Evolutionary conservation across 768 basidiomycete genomes (phyloP).

Genomic region (Leccinum subgranulosum): DNA sequence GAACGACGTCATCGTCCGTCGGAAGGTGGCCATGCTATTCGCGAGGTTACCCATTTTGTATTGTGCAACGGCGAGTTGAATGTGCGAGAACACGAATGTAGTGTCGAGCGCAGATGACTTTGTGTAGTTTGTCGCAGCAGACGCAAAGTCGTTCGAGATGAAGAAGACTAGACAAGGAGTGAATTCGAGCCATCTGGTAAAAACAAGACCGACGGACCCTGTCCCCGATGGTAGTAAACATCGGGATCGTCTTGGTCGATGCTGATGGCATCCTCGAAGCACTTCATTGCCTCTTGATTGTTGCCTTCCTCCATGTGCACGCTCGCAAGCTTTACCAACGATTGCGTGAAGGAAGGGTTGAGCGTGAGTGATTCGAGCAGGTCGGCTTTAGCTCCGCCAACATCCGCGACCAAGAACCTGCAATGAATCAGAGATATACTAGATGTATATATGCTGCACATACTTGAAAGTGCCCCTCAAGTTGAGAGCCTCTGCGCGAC

Average conservation of each 20-base stretch:
- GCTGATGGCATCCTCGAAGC: conserved; percentile 86
- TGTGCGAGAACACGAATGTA: conserved; percentile 92
- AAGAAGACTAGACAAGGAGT: conserved; percentile 64
- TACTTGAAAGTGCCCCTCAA: conserved; percentile 95
- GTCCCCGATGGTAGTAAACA: conserved; percentile 98
- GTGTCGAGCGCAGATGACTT: conserved; percentile 87
- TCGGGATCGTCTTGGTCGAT: conserved; percentile 86
- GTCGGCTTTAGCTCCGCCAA: conserved; percentile 78
- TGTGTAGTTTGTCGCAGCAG: conserved; percentile 88
- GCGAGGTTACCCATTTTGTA: conserved; percentile 83
- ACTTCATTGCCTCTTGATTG: conserved; percentile 76
- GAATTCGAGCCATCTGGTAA: neutral
- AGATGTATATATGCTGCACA: conserved; percentile 23
- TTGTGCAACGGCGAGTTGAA: conserved; percentile 94
- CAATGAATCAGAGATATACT: neutral
- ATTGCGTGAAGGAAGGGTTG: conserved; percentile 72
- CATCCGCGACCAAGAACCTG: conserved; percentile 87
- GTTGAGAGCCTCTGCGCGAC: conserved; percentile 86
- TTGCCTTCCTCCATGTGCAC: conserved; percentile 96
- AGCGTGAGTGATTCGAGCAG: conserved; percentile 73
- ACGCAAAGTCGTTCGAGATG: conserved; percentile 85
- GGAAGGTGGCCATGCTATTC: conserved; percentile 88
- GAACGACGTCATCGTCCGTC: conserved; percentile 81
- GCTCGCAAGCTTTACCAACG: conserved; percentile 93
- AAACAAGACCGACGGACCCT: conserved; percentile 49